Base-by-base conservation (phyloP, 2,329 filamentous ascomycete genomes). In the Sclerotinia spermophila region DNA sequence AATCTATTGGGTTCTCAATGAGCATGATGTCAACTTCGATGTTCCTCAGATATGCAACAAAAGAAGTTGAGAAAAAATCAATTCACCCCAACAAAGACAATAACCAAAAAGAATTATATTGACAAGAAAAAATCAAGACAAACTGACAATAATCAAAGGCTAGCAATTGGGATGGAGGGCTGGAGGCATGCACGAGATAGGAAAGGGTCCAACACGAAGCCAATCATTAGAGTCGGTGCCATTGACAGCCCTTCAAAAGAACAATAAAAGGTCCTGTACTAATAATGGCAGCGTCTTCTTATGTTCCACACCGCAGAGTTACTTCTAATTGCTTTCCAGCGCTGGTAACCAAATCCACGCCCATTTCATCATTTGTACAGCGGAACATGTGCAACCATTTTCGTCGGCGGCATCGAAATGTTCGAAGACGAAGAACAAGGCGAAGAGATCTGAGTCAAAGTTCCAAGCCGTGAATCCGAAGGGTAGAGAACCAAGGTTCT, bases 391-490 rank as follows among this genome's bases (percentile, higher is more conserved):
- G n/a, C n/a, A n/a, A n/a, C n/a, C n/a, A n/a, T n/a, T n/a, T n/a
- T n/a, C n/a, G n/a, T n/a, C n/a, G n/a, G n/a, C n/a, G n/a, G n/a
- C n/a, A n/a, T n/a, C n/a, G n/a, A n/a, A n/a, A n/a, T n/a, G n/a
- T n/a, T n/a, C n/a, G 79, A 95, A 98, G 93, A 98, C 98, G 94
- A 98, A 98, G 94, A 96, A 91, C 92, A 98, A 97, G 92, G 95
- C 97, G 82, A 95, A 98, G 81, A 94, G 98, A 90, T 90, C 98
- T 84, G 97, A 97, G 91, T 95, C 95, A 78, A 95, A 99, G 84
- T 97, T 95, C 88, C 87, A 94, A 82, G 89, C 93, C 82, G 91
- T 93, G 82, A 93, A 94, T 87, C 97, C 97, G 93, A 98, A 98
- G 93, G 94, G 91, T 90, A 90, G 94, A 83, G 95, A 97, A 86